phyloP scores from a whole-genome alignment of 371 early-diverging fungal species.

The Smittium culicis region DNA sequence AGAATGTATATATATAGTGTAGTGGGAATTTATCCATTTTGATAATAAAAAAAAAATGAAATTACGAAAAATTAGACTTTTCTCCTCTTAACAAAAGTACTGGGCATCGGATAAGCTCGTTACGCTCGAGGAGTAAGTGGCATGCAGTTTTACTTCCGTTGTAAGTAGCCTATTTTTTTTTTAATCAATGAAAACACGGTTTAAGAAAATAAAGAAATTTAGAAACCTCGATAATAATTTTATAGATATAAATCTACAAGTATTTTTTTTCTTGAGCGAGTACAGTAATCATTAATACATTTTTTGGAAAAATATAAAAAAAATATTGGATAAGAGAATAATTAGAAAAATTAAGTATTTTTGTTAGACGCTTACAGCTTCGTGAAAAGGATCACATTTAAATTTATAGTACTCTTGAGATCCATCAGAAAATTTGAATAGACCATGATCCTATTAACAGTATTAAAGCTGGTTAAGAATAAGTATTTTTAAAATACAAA shows the following conservation, averaged over 20 bases:
- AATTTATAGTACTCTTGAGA: background rate
- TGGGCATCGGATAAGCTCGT: background rate
- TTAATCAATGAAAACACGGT: too few species aligned
- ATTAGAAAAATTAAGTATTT: too few species aligned
- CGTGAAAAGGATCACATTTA: slow-evolving; percentile 4
- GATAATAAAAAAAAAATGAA: background rate
- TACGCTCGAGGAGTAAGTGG: background rate
- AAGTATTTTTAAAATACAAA: background rate
- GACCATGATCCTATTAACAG: slow-evolving; percentile 5
- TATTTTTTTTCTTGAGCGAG: too few species aligned
- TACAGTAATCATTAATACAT: too few species aligned
- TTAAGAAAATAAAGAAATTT: too few species aligned
- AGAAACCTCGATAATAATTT: too few species aligned
- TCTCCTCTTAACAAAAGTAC: background rate
- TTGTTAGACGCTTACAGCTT: too few species aligned
- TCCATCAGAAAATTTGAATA: background rate
- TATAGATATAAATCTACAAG: too few species aligned
- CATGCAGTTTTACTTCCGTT: background rate
- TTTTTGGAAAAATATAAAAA: too few species aligned
- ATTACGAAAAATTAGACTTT: background rate
- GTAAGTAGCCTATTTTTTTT: too few species aligned
- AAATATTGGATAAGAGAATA: too few species aligned
- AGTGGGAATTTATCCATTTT: too few species aligned
- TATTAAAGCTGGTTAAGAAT: background rate
- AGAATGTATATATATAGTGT: background rate